These are phyloP conservation scores for Lasiodiplodia theobromae DNA, from an alignment of 2,329 filamentous ascomycete species.

Conservation along the genomic window DNA sequence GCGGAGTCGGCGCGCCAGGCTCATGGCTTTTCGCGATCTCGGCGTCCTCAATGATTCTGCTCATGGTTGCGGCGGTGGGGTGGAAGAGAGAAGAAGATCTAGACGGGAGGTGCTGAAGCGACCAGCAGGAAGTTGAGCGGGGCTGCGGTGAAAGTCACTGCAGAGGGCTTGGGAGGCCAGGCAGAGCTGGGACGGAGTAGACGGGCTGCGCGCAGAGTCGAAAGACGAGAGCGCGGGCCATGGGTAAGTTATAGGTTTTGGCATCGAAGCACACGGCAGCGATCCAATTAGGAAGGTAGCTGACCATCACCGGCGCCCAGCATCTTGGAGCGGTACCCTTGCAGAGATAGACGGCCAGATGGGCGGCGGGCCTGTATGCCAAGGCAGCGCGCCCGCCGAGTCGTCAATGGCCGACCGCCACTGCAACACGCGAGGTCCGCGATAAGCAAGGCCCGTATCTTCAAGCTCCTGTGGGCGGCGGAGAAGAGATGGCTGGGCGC, in stretches of 20 bases:
- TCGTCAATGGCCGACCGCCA: background rate
- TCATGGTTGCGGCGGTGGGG: background rate
- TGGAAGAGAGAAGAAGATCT: background rate
- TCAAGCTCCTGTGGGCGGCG: constrained; percentile 15
- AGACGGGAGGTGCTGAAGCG: background rate
- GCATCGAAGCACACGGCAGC: background rate
- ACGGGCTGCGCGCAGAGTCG: constrained; percentile 11
- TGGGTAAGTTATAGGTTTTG: background rate
- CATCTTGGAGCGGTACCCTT: constrained; percentile 8
- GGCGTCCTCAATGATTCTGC: constrained; percentile 16
- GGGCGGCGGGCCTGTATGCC: constrained; percentile 10
- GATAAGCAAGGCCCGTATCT: constrained; percentile 24
- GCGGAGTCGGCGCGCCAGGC: constrained; percentile 42
- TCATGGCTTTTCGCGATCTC: constrained; percentile 47
- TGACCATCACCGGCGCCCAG: constrained; percentile 12
- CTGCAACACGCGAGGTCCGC: background rate
- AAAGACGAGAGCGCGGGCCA: constrained; percentile 7
- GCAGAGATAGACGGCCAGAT: constrained; percentile 13
- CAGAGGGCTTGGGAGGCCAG: background rate
- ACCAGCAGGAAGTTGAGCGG: background rate
- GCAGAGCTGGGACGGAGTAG: constrained; percentile 2
- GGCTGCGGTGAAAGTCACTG: too few relatives aligned
- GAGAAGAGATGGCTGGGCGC: background rate
- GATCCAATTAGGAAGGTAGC: constrained; percentile 17
- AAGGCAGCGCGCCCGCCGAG: constrained; percentile 13